Evolutionary conservation across 352 stramenopile genomes (phyloP).

Genomic region (Phytophthora pistaciae): DNA sequence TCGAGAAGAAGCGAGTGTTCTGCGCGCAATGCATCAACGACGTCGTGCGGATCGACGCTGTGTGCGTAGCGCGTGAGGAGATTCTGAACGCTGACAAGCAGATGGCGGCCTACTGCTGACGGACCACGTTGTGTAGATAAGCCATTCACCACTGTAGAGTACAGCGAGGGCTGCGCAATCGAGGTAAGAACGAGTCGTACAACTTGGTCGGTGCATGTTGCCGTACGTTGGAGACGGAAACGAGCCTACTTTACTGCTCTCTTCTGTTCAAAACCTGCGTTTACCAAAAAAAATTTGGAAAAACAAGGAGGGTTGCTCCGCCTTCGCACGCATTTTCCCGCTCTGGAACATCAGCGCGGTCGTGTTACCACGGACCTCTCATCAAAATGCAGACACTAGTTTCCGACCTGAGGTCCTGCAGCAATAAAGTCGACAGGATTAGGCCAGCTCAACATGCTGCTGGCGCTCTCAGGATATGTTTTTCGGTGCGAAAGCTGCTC

Average conservation of each 20-base stretch:
- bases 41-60: conserved; percentile 22
- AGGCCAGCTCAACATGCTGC: not conserved
- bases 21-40: conserved; percentile 36
- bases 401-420: not conserved
- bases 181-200: not conserved
- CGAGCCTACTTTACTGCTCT: not conserved
- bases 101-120: conserved; percentile 13
- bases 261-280: not conserved
- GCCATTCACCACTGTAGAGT: not conserved
- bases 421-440: not conserved
- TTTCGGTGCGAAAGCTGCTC: not conserved
- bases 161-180: not conserved
- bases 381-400: not conserved
- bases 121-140: not conserved
- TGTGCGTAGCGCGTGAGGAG: conserved; percentile 32
- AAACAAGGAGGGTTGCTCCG: not conserved
- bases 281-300: not conserved
- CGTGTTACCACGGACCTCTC: not conserved
- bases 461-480: not conserved
- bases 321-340: not conserved
- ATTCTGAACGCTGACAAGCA: conserved; percentile 25
- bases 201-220: not conserved
- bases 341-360: not conserved
- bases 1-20: conserved; percentile 27
- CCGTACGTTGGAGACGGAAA: not conserved